Evolutionary conservation across 805 yeast species (phyloP), one percentile per base, ranked within the genome.

Genomic region (Candida multigemmis): DNA sequence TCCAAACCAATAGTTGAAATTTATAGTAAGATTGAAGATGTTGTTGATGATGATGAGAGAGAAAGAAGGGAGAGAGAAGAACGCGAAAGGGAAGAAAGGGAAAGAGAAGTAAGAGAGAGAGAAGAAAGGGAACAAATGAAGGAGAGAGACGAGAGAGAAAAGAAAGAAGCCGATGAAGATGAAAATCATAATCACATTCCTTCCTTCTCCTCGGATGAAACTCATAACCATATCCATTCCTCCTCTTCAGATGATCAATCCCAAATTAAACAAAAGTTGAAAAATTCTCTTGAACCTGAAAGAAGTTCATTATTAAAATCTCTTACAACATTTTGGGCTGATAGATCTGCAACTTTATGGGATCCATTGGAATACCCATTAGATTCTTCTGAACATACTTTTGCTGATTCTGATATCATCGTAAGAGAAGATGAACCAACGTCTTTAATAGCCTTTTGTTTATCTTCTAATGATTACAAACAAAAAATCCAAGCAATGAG

Each of bases 371-470:
- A 72, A 12, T 87, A 86, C 51, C 95, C 97, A 2, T 61, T 87
- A 29, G 67, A 57, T 21, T 68, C 86, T 0, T 68, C 79, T 0
- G 97, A 91, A 46, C 97, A 91, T 48, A 73, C 89, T 1, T 91
- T 91, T 60, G 85, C 84, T 12, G 97, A 93, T 46, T 83, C 94
- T 6, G 85, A 83, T 49, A 94, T 91, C 12, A 77, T 91, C 32
- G 89, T 91, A 7, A 62, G 98, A 26, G 99, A 91, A 43, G 96
- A 85, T 49, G 99, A 91, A 48, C 98, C 97, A 7, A 80, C 93
- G 41, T 87, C 97, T 0, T 56, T 91, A 33, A 83, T 93, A 36
- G 94, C 97, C 1, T 87, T 91, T 43, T 89, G 97, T 48, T 56
- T 91, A 34, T 81, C 87, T 28, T 74, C 94, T 1, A 68, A 74